Conservation (phyloP, 768 basidiomycete genomes). For the Pluteus cervinus region DNA sequence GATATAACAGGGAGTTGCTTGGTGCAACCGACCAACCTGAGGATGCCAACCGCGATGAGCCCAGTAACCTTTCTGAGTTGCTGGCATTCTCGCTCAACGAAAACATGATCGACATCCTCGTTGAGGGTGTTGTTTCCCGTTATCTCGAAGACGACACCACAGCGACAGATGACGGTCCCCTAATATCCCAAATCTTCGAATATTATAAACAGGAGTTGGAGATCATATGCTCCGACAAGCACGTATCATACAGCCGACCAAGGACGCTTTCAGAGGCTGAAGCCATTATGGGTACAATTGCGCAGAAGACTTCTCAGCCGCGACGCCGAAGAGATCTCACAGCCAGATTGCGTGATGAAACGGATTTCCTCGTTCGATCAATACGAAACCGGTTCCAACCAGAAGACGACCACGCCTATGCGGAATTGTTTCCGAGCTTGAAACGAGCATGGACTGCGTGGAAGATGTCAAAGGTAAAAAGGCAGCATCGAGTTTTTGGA, state of each 20-base stretch:
- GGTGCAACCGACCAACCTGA: too few species aligned
- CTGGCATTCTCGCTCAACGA: neutral
- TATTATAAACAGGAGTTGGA: conserved; percentile 42
- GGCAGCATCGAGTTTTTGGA: conserved; percentile 37
- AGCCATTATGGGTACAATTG: conserved; percentile 59
- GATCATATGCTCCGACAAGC: conserved; percentile 39
- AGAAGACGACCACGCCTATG: conserved; percentile 37
- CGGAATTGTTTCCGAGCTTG: conserved; percentile 36
- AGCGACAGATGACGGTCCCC: conserved; percentile 11
- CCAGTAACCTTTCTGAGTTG: neutral
- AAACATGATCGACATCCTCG: conserved; percentile 8
- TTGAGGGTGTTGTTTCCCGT: conserved; percentile 22
- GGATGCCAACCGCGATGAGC: neutral
- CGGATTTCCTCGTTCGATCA: conserved; percentile 41
- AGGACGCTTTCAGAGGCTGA: conserved; percentile 56
- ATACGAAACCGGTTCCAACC: conserved; percentile 40
- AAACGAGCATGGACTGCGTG: conserved; percentile 52
- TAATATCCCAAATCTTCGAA: conserved; percentile 26
- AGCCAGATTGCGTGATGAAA: conserved; percentile 49
- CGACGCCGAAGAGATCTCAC: conserved; percentile 48
- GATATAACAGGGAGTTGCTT: conserved; percentile 5
- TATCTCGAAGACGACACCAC: conserved; percentile 22
- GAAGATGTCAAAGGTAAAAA: conserved; percentile 30
- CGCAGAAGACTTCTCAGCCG: conserved; percentile 55
- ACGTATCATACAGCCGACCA: conserved; percentile 35